Conservation (phyloP, 345 rosid genomes). For the Moricandia moricandioides region DNA sequence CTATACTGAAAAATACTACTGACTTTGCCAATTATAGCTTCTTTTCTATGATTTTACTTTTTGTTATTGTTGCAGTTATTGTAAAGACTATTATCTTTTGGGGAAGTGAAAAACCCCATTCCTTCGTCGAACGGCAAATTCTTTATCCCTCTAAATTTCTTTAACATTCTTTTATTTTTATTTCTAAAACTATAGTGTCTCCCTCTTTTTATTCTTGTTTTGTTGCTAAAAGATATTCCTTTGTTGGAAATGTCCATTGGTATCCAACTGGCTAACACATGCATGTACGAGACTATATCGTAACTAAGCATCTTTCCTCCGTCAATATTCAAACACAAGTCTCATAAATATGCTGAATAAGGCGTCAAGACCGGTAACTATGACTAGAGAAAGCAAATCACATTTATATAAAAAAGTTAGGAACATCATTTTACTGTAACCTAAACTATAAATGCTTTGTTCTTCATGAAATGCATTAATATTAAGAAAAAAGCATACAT, state of each 20-base stretch:
- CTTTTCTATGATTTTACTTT: not conserved
- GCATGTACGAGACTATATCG: slow-evolving; percentile 33
- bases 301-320: not conserved
- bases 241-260: slow-evolving; percentile 22
- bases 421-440: not conserved
- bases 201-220: slow-evolving; percentile 1
- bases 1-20: not conserved
- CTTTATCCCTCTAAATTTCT: not conserved
- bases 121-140: slow-evolving; percentile 4
- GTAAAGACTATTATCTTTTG: slow-evolving; percentile 3
- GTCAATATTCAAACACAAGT: not conserved
- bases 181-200: not conserved
- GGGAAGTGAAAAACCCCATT: slow-evolving; percentile 7
- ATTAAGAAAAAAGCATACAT: too few species aligned
- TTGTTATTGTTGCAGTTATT: not conserved
- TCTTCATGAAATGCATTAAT: not conserved
- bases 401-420: not conserved
- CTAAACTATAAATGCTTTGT: not conserved
- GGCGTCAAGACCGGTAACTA: not conserved
- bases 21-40: not conserved
- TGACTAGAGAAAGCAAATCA: not conserved
- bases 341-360: not conserved
- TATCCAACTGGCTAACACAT: slow-evolving; percentile 46
- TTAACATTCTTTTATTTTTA: not conserved
- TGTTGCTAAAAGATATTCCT: slow-evolving; percentile 34